Evolutionary conservation across 768 basidiomycete genomes (phyloP).

Genomic region (Podaxis carcinomalis): DNA sequence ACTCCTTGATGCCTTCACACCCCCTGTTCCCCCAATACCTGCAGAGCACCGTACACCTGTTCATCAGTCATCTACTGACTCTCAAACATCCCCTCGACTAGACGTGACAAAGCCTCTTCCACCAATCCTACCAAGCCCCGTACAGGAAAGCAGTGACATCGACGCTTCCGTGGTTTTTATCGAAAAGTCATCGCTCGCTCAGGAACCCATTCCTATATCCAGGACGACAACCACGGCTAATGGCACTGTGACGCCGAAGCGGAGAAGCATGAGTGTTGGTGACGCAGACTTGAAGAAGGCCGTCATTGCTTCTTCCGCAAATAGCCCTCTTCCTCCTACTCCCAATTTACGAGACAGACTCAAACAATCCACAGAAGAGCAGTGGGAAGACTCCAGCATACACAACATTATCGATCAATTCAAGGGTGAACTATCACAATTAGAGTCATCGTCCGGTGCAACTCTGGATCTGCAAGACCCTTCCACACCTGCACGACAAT

Average conservation of each 20-base stretch:
- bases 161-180: conserved; percentile 58
- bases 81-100: conserved; percentile 29
- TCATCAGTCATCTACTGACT: conserved; percentile 48
- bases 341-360: conserved; percentile 14
- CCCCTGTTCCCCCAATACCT: conserved; percentile 53
- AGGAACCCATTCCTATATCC: conserved; percentile 25
- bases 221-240: conserved; percentile 18
- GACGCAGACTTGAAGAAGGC: conserved; percentile 54
- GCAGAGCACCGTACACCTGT: conserved; percentile 34
- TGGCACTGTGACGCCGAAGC: conserved; percentile 32
- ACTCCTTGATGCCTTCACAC: conserved; percentile 41
- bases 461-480: conserved; percentile 65
- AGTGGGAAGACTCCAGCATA: conserved; percentile 38
- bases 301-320: conserved; percentile 29
- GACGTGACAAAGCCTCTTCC: conserved; percentile 62
- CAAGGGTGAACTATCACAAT: conserved; percentile 63
- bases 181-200: conserved; percentile 36
- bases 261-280: conserved; percentile 72
- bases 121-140: conserved; percentile 40
- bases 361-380: conserved; percentile 14
- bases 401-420: conserved; percentile 69
- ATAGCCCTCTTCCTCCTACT: conserved; percentile 32
- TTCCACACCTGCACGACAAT: conserved; percentile 49
- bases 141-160: conserved; percentile 35
- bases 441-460: conserved; percentile 51